Percentiles rank a stretch among this genome's conserved stretches.
These are phyloP conservation scores for Dovyalis caffra DNA, from an alignment of 345 rosid genomes.

Conservation along the genomic window DNA sequence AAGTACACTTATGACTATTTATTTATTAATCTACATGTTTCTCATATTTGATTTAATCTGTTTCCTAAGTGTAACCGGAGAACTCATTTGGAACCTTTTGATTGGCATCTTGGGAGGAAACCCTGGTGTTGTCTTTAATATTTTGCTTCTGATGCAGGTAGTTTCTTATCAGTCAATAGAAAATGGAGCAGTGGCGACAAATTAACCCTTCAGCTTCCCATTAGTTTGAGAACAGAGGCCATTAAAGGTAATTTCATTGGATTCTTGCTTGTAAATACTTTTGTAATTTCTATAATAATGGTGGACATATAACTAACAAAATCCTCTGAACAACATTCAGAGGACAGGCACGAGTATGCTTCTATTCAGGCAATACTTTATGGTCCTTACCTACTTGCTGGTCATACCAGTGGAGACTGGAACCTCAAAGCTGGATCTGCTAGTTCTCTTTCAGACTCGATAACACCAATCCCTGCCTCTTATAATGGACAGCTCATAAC, in stretches of 20 bases:
- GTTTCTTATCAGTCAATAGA: slow-evolving; percentile 45
- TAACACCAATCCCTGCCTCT: slow-evolving; percentile 51
- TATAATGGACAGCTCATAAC: slow-evolving; percentile 55
- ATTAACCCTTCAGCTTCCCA: slow-evolving; percentile 58
- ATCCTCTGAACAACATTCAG: slow-evolving; percentile 33
- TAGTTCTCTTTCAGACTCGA: slow-evolving; percentile 47
- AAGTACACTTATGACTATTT: slow-evolving; percentile 2
- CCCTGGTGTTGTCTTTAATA: background rate
- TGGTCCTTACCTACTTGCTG: slow-evolving; percentile 85
- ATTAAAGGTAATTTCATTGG: slow-evolving; percentile 56
- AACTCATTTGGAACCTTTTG: background rate
- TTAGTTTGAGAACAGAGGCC: slow-evolving; percentile 57
- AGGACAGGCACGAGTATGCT: slow-evolving; percentile 66
- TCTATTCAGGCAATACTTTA: slow-evolving; percentile 81
- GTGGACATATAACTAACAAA: background rate
- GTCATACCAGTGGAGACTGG: slow-evolving; percentile 67
- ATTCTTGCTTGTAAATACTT: slow-evolving; percentile 8
- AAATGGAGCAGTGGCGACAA: slow-evolving; percentile 61
- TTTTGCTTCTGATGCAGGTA: slow-evolving; percentile 44
- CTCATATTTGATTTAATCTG: background rate
- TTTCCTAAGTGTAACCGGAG: background rate
- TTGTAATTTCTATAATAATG: background rate
- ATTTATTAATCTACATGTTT: background rate
- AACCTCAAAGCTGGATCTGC: slow-evolving; percentile 48
- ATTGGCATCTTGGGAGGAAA: background rate